Evolutionary conservation across 2,329 filamentous ascomycete genomes (phyloP).

Genomic region (Ophiostoma montium): DNA sequence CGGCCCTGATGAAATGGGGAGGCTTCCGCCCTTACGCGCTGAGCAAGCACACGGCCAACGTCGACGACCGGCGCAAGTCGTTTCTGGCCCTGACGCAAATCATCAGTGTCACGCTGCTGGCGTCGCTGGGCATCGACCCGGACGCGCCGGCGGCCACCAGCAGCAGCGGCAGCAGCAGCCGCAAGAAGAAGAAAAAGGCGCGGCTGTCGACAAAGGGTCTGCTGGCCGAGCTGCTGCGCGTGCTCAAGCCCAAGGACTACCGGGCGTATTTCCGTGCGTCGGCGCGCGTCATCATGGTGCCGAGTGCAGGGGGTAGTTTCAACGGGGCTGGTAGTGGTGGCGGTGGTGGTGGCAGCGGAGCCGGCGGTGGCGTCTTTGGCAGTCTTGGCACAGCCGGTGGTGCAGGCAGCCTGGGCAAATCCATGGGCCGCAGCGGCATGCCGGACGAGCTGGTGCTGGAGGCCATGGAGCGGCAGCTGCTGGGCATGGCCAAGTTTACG

Average conservation of each 20-base stretch:
- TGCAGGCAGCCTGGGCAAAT: background rate
- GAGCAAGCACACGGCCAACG: constrained; percentile 7
- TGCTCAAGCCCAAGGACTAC: constrained; percentile 14
- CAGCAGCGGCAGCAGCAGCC: background rate
- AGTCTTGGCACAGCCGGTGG: background rate
- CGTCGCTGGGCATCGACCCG: constrained; percentile 6
- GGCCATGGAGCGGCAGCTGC: constrained; percentile 13
- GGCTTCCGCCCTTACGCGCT: constrained; percentile 10
- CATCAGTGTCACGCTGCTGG: constrained; percentile 6
- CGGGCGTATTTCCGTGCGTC: constrained; percentile 13
- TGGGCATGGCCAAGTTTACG: constrained; percentile 12
- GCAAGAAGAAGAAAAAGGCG: background rate
- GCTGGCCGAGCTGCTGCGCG: constrained; percentile 11
- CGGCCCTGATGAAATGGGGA: constrained; percentile 9
- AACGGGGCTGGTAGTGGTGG: background rate
- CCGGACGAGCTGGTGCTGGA: constrained; percentile 12
- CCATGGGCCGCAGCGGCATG: background rate
- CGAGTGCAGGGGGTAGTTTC: background rate
- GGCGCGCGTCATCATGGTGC: constrained; percentile 13
- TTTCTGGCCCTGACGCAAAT: constrained; percentile 11
- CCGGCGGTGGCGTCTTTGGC: background rate
- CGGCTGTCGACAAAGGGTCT: constrained; percentile 10
- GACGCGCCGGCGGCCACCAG: background rate
- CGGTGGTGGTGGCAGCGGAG: background rate
- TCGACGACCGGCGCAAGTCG: constrained; percentile 13